Base-by-base conservation (phyloP, 257 asterid genomes). In the Nicotiana benthamiana region DNA sequence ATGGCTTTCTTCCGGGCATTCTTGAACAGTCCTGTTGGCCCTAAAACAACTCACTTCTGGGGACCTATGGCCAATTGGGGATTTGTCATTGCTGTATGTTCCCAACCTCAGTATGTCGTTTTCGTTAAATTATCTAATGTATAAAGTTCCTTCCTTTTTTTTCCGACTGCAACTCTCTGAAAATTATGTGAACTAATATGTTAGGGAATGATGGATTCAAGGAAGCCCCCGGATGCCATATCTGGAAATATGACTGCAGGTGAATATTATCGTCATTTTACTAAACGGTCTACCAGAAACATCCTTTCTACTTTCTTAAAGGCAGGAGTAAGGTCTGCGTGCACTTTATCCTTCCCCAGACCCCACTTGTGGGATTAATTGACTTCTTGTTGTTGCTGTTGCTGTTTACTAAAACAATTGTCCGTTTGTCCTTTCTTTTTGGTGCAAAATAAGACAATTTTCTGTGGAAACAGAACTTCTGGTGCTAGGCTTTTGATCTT, bases 51-150 rank as follows among this genome's bases (percentile, higher is more conserved):
- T 54, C 90, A 87, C 75, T 87, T 87, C 79, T 87, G 88, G 90
- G 90, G 90, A 11, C 90, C 88, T 65, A 76, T 87, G 46, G 88
- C 87, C 78, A 87, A 87, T 52, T 87, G 90, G 90, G 90, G 90
- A 81, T 83, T 87, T 56, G 86, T 87, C 26, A 59, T 76, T 61
- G 86, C 88, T 65, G 90, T 87, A 85, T 67, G 85, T 16, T 64
- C 62, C 77, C 43, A 11, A 30, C 22, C 68, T 48, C 4, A 15
- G 68, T 20, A 72, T 7, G 20, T 64, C 1, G 3, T 10, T 54
- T 26, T 65, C 2, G 36, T 46, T 24, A 24, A 15, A 22, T 24
- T 72, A 72, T 72, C 4, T 9, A 48, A 1, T 46, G 9, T 65
- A 8, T 30, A 64, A 1, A 16, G 30, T 18, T 6, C 43, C 43